phyloP scores from a whole-genome alignment of 176 grass and related monocot genomes.

The Rhynchospora tenuis region DNA sequence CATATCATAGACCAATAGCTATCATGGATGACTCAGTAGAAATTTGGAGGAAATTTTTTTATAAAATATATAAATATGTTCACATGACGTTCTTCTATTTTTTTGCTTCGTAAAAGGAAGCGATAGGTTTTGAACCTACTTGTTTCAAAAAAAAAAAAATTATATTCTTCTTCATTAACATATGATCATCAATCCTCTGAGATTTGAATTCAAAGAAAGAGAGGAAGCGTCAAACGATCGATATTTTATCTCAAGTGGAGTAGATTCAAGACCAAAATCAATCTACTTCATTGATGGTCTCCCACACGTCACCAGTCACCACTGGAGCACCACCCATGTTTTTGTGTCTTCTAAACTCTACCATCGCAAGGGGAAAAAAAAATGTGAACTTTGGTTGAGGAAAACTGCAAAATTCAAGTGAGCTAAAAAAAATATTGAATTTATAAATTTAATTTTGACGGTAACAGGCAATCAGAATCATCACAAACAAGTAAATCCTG shows the following conservation, averaged over 20 bases:
- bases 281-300: conserved; percentile 44
- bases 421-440: no score
- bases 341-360: conserved; percentile 51
- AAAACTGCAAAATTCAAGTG: not conserved
- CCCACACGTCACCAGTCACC: conserved; percentile 21
- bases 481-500: not conserved
- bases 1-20: not conserved
- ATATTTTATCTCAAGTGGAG: conserved; percentile 7
- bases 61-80: not conserved
- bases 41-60: not conserved
- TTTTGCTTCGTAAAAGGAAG: no score
- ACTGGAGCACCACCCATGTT: conserved; percentile 34
- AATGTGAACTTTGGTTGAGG: not conserved
- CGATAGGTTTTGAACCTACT: not conserved
- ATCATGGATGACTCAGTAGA: not conserved
- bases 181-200: not conserved
- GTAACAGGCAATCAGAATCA: not conserved
- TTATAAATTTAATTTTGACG: no score
- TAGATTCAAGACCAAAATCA: conserved; percentile 43
- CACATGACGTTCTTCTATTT: no score
- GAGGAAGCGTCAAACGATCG: no score
- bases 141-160: no score
- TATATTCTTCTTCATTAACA: not conserved
- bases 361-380: not conserved
- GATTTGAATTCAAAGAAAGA: no score